Percentiles rank a stretch among this genome's conserved stretches.
phyloP scores from a whole-genome alignment of 2,329 filamentous ascomycete species.

The Botrytis hyacinthi region DNA sequence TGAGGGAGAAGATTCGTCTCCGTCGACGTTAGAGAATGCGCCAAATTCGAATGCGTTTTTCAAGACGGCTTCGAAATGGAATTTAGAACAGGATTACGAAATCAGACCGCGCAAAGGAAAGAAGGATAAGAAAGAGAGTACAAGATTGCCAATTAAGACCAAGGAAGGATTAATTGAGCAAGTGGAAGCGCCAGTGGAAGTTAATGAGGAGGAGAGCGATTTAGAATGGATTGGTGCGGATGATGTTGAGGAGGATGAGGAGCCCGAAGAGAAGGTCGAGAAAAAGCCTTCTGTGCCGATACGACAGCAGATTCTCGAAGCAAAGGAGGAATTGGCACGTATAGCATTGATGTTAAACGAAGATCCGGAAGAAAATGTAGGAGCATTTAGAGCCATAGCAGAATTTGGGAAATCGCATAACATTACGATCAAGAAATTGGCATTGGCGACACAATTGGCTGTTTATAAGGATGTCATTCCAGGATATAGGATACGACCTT shows the following conservation, averaged over 20 bases:
- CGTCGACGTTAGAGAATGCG: slow-evolving; percentile 35
- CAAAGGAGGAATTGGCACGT: slow-evolving; percentile 89
- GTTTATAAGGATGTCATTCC: slow-evolving; percentile 97
- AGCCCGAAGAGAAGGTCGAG: slow-evolving; percentile 50
- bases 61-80: slow-evolving; percentile 76
- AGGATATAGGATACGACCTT: slow-evolving; percentile 87
- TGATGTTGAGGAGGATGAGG: slow-evolving; percentile 48
- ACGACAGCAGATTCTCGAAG: slow-evolving; percentile 76
- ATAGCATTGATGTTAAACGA: slow-evolving; percentile 82
- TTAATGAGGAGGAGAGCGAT: slow-evolving; percentile 61
- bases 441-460: slow-evolving; percentile 80
- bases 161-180: slow-evolving; percentile 70
- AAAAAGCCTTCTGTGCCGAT: slow-evolving; percentile 65
- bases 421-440: slow-evolving; percentile 76
- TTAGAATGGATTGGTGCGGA: slow-evolving; percentile 61
- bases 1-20: slow-evolving; percentile 45
- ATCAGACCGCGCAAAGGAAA: slow-evolving; percentile 70
- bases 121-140: slow-evolving; percentile 69
- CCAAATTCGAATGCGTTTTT: slow-evolving; percentile 52
- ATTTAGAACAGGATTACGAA: slow-evolving; percentile 91
- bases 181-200: slow-evolving; percentile 48
- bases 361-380: slow-evolving; percentile 85
- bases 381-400: slow-evolving; percentile 73
- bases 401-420: slow-evolving; percentile 70
- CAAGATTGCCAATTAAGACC: slow-evolving; percentile 82